Conservation (phyloP, 441 rosid species). For the Codiaeum variegatum region DNA sequence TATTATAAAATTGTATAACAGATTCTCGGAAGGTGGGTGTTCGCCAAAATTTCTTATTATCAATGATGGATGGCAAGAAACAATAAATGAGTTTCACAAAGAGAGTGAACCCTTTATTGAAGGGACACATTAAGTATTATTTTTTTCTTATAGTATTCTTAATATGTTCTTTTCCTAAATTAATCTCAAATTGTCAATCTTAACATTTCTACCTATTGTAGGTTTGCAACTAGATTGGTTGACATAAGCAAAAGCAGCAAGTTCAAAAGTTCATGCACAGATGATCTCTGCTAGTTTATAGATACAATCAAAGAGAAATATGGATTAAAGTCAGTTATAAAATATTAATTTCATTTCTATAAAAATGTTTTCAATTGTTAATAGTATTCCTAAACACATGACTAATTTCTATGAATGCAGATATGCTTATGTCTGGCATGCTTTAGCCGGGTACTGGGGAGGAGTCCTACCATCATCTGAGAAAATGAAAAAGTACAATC, state of each 20-base stretch:
- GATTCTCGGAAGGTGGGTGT: slow-evolving; percentile 58
- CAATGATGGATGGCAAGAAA: slow-evolving; percentile 83
- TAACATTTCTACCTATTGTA: slow-evolving; percentile 17
- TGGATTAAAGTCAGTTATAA: slow-evolving; percentile 39
- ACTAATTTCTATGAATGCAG: slow-evolving; percentile 29
- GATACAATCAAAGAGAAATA: slow-evolving; percentile 35
- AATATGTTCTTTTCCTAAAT: not conserved
- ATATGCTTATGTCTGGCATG: slow-evolving; percentile 68
- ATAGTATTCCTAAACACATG: not conserved
- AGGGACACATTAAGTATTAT: slow-evolving; percentile 40
- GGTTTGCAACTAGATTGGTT: slow-evolving; percentile 60
- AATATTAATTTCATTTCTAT: not conserved
- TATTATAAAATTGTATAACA: slow-evolving; percentile 14
- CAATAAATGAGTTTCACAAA: slow-evolving; percentile 35
- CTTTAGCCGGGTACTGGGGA: slow-evolving; percentile 78
- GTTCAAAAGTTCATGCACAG: slow-evolving; percentile 42
- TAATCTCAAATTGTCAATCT: not conserved
- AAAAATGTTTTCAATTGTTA: not conserved
- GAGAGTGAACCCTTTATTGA: slow-evolving; percentile 32
- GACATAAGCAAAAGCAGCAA: slow-evolving; percentile 60
- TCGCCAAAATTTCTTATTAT: slow-evolving; percentile 57
- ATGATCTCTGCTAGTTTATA: slow-evolving; percentile 36
- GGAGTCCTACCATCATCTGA: slow-evolving; percentile 63
- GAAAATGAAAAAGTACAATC: slow-evolving; percentile 52
- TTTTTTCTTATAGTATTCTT: not conserved